Base-by-base conservation (phyloP, 2,329 filamentous ascomycete genomes). In the Stagonosporopsis cucurbitacearum region DNA sequence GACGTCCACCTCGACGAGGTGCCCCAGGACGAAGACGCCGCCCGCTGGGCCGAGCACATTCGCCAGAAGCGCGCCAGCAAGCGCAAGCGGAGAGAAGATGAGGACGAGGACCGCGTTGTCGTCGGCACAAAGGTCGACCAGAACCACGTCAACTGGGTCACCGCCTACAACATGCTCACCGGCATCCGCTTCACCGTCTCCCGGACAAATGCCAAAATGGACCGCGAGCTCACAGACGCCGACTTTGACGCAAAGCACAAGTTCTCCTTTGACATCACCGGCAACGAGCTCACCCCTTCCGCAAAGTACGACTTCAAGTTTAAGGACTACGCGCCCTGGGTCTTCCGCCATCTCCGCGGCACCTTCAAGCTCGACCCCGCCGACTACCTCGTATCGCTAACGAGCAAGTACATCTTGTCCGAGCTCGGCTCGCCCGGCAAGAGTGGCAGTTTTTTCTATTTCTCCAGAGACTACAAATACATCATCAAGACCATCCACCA, bases 231-330 rank as follows among this genome's bases (percentile, higher is more conserved):
- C 65, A 96, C 90, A 12, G 89, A 95, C 75, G 91, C 88, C 61
- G 95, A 99, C 79, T 99, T 99, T 78, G 86, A 92, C 58, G 89
- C 91, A 61, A 93, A 91, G 79, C 92, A 98, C 78, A 99, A 99
- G 80, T 97, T 96, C 73, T 97, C 93, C 42, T 99, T 99, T 82
- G 95, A 98, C 78, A 96, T 98, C 72, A 96, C 93, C 63, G 95
- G 95, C 63, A 97, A 97, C 75, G 95, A 99, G 80, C 82, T 99
- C 74, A 96, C 96, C 5, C 95, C 95, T 20, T 97, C 94, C 59
- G 93, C 95, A 66, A 98, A 99, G 79, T 99, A 99, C 81, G 95
- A 99, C 80, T 99, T 99, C 87, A 99, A 99, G 78, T 99, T 99
- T 84, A 99, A 99, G 80, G 95, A 99, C 79, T 99, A 99, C 77